Evolutionary conservation across 805 yeast species (phyloP), one percentile per base, ranked within the genome.

Genomic region (Ogataea nakhonphanomensis): DNA sequence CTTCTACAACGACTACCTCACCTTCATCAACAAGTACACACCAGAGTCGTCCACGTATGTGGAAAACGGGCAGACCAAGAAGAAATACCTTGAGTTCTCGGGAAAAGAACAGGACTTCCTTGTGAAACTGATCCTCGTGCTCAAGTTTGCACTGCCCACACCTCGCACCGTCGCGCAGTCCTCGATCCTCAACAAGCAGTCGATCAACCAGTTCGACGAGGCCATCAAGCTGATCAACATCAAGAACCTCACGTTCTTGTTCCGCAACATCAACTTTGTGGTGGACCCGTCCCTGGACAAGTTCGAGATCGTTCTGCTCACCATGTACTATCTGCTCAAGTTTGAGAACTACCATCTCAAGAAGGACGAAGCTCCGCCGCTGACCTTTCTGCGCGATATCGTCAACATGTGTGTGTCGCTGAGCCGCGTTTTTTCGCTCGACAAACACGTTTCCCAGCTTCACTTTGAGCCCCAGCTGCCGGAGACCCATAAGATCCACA

Each of bases 1-100:
- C 26, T 76, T 76, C 46, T 76, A 75, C 70, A 70, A 69, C 49
- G 69, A 70, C 36, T 76, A 76, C 25, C 69, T 76, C 49, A 74
- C 73, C 34, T 65, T 76, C 33, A 66, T 67, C 50, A 69, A 69
- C 51, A 65, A 58, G 35, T 62, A 54, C 43, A 58, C 66, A 2
- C 26, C 54, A 6, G 53, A 55, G 30, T 47, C 51, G 11, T 57
- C 64, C 12, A 58, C 60, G 10, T 51, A 67, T 64, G 22, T 71
- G 55, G 50, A 74, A 61, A 57, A 63, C 64, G 58, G 73, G 53
- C 73, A 67, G 59, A 28, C 69, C 53, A 49, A 70, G 59, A 61
- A 58, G 44, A 51, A 54, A 32, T 61, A 60, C 43, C 61, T 60
- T 39, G 65, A 62, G 36, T 62, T 61, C 39, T 46, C 42, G 28